Conservation (phyloP, 1,139 yeast genomes). For the Protomyces arabidopsidicola region DNA sequence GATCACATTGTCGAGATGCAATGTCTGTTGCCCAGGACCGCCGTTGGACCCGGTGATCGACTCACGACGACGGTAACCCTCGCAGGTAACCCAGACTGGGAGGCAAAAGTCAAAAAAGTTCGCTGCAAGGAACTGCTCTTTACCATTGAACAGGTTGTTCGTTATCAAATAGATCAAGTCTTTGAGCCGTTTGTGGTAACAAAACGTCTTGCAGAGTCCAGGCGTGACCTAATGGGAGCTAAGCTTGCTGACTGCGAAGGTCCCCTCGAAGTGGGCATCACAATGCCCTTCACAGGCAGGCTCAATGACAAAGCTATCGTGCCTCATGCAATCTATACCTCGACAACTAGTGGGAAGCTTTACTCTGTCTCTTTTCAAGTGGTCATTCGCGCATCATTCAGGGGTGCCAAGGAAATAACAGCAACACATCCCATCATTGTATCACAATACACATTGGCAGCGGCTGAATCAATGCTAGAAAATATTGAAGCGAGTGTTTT, state of each 20-base stretch:
- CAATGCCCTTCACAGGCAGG: constrained; percentile 1
- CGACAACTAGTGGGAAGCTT: constrained; percentile 7
- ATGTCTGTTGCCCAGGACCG: constrained; percentile 20
- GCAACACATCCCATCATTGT: constrained; percentile 7
- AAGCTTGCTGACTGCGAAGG: constrained; percentile 7
- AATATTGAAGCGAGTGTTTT: constrained; percentile 8
- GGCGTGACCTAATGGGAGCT: constrained; percentile 9
- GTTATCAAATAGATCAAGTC: background rate
- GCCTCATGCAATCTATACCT: constrained; percentile 1
- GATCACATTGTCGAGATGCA: constrained; percentile 28
- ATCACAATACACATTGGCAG: constrained; percentile 13
- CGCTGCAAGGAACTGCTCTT: constrained; percentile 9
- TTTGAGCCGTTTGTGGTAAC: background rate
- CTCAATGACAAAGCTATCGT: constrained; percentile 11
- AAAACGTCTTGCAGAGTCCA: constrained; percentile 14
- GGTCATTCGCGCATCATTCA: constrained; percentile 14
- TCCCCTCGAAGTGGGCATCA: constrained; percentile 6
- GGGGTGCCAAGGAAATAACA: constrained; percentile 21
- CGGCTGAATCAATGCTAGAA: constrained; percentile 15
- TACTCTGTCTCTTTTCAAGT: constrained; percentile 14
- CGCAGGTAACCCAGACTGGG: constrained; percentile 26
- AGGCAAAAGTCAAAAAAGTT: constrained; percentile 21
- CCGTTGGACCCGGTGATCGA: constrained; percentile 27
- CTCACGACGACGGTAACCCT: constrained; percentile 23
- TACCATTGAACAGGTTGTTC: constrained; percentile 15